Evolutionary conservation across 192 early-diverging fungal genomes (phyloP).

Genomic region (Backusella mclennaniae): DNA sequence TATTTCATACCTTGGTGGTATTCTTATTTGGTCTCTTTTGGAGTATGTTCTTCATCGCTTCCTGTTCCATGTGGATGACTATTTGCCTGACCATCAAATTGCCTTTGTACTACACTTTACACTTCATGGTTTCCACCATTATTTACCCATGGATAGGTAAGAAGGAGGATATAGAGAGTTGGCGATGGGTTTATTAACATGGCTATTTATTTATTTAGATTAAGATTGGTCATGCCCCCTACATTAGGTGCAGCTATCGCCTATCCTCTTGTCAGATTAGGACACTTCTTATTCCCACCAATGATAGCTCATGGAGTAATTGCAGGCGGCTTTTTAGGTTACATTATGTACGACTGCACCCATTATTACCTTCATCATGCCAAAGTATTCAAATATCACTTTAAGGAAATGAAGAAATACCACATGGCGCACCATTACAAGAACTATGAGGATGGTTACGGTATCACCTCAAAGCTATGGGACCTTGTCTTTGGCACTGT

Average conservation of each 20-base stretch:
- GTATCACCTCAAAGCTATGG: conserved; percentile 91
- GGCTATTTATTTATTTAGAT: conserved; percentile 36
- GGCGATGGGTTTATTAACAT: conserved; percentile 3
- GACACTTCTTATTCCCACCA: conserved; percentile 60
- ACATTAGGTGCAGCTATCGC: conserved; percentile 73
- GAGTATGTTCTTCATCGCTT: conserved; percentile 95
- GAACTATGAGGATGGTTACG: conserved; percentile 82
- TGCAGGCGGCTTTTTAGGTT: conserved; percentile 77
- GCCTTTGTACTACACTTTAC: conserved; percentile 81
- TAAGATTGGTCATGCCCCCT: conserved; percentile 97
- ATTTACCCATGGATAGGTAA: conserved; percentile 92
- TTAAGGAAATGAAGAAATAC: conserved; percentile 89
- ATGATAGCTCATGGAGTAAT: conserved; percentile 66
- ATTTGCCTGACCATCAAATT: conserved; percentile 80
- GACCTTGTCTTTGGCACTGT: conserved; percentile 79
- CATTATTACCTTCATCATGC: conserved; percentile 97
- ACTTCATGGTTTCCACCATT: conserved; percentile 96
- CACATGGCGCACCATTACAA: conserved; percentile 97
- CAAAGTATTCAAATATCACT: conserved; percentile 64
- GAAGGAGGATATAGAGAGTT: not conserved
- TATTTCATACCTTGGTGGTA: conserved; percentile 61
- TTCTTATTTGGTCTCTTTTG: conserved; percentile 80
- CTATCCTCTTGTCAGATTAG: conserved; percentile 52
- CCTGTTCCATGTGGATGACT: conserved; percentile 89
- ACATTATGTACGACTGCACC: conserved; percentile 88